phyloP scores from a whole-genome alignment of 2,329 filamentous ascomycete species.

The Ophiostoma tasmaniense region DNA sequence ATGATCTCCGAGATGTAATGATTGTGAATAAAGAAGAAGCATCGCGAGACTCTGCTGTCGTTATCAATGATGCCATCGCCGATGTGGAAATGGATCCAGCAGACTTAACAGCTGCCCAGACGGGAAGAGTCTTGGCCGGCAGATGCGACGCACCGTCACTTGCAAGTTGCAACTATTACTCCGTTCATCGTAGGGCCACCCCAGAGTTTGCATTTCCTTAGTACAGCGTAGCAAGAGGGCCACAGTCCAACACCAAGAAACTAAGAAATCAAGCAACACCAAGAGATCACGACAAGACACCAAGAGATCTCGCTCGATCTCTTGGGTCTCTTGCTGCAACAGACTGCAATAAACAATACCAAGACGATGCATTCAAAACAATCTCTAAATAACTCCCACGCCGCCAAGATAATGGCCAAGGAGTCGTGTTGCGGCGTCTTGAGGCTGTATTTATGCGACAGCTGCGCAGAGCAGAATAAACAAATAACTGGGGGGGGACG shows the following conservation, averaged over 20 bases:
- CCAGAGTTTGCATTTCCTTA: too few species aligned
- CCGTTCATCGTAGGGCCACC: neutral
- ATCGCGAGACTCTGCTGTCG: neutral
- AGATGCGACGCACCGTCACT: neutral
- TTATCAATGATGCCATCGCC: neutral
- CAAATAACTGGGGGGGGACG: too few species aligned
- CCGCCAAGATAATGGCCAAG: neutral
- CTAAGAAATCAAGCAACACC: neutral
- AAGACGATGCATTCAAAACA: neutral
- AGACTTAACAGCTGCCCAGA: neutral
- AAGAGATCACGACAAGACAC: neutral
- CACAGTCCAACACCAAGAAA: neutral
- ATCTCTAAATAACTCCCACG: neutral
- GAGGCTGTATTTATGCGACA: neutral
- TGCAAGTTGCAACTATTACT: neutral
- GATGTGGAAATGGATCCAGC: neutral
- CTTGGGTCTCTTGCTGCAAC: neutral
- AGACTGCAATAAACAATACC: neutral
- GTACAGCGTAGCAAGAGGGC: too few species aligned
- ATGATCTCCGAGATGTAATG: neutral
- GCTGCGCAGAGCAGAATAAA: neutral
- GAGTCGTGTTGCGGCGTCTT: neutral
- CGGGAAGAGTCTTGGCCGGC: slow-evolving; percentile 2
- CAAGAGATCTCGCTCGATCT: neutral
- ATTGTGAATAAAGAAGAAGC: neutral